Percentiles rank a stretch among this genome's conserved stretches.
Conservation (phyloP, 306 rosid species). For the Cucurbita moschata region DNA sequence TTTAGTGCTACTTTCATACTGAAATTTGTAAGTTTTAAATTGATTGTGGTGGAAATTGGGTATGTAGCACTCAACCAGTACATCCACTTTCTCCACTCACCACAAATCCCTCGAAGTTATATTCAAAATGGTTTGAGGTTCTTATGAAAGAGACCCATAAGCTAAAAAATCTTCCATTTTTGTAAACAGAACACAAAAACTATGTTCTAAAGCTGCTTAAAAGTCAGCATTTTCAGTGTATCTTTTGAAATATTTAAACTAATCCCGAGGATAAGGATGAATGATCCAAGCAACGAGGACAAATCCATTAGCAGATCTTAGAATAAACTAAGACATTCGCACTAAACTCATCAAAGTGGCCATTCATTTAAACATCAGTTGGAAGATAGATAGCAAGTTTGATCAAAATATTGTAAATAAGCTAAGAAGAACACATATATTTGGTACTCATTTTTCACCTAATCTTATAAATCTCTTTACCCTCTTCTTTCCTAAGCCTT, state of each 20-base stretch:
- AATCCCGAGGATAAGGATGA: not conserved
- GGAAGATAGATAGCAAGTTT: not conserved
- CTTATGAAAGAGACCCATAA: not conserved
- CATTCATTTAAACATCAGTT: not conserved
- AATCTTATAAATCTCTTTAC: not conserved
- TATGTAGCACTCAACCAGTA: not conserved
- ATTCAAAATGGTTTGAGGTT: constrained; percentile 1
- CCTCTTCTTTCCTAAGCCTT: constrained; percentile 3
- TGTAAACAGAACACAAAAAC: too few relatives aligned
- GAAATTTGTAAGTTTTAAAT: not conserved
- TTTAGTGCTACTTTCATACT: not conserved
- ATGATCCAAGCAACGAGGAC: not conserved
- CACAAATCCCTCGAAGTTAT: not conserved
- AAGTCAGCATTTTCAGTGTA: not conserved
- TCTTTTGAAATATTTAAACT: not conserved
- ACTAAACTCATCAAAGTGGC: not conserved
- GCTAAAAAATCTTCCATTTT: not conserved
- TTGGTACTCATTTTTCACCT: not conserved
- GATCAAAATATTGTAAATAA: not conserved
- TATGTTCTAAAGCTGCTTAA: not conserved
- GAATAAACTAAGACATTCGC: not conserved
- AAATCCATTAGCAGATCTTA: not conserved
- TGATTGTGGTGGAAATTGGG: constrained; percentile 3
- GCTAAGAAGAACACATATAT: not conserved
- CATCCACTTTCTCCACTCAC: constrained; percentile 9